phyloP scores from a whole-genome alignment of 495 filamentous ascomycete species.

The Penicillium canariense region DNA sequence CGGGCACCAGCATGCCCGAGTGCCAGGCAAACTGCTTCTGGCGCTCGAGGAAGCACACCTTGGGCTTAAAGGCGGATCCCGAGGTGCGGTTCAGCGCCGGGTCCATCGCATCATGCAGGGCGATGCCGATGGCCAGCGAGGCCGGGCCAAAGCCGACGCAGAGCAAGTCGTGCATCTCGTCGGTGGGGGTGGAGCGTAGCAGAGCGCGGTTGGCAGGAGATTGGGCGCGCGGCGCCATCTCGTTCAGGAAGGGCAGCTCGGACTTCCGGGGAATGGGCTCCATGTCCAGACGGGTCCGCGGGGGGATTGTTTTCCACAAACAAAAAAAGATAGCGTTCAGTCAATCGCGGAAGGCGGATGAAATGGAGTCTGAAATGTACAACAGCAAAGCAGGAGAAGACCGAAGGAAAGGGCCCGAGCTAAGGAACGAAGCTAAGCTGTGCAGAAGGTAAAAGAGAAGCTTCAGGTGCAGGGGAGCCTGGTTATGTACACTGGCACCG shows the following conservation, averaged over 20 bases:
- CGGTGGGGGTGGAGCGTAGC: constrained; percentile 35
- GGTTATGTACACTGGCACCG: constrained; percentile 17
- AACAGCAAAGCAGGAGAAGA: background rate
- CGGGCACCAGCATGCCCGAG: constrained; percentile 89
- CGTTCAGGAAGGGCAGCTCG: constrained; percentile 22
- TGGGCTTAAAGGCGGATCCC: constrained; percentile 47
- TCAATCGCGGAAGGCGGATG: background rate
- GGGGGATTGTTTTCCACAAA: constrained; percentile 22
- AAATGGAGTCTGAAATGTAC: background rate
- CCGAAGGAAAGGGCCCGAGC: constrained; percentile 1
- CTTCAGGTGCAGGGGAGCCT: background rate
- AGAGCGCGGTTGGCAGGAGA: constrained; percentile 14
- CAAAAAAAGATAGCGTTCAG: background rate
- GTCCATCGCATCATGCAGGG: constrained; percentile 69
- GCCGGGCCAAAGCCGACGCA: constrained; percentile 95
- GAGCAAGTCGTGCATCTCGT: constrained; percentile 73
- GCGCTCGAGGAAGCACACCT: constrained; percentile 80
- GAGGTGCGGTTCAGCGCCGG: constrained; percentile 30
- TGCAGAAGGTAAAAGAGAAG: constrained; percentile 8
- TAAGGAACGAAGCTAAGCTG: constrained; percentile 9
- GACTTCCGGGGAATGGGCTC: constrained; percentile 24
- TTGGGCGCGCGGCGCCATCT: constrained; percentile 16
- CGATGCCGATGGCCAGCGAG: constrained; percentile 87
- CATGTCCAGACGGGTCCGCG: no score
- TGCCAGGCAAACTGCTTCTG: constrained; percentile 88